Base-by-base conservation (phyloP, 352 stramenopile species). In the Phytophthora foliorum region DNA sequence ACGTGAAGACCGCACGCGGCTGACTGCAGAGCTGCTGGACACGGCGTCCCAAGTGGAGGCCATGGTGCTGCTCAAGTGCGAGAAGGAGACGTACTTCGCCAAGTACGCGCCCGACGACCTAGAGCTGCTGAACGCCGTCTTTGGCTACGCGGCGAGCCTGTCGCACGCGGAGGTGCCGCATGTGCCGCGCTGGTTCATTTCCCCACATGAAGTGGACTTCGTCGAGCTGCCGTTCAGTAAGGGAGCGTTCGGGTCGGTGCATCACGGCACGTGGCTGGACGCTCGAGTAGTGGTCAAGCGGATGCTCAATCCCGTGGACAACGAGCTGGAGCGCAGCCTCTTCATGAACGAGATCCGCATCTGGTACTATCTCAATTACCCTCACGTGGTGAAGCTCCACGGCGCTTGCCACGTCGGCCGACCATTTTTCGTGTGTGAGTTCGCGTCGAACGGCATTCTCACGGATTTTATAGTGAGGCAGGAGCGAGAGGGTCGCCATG, bases 261-360 rank as follows among this genome's bases (percentile, higher is more conserved):
- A 74, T 39, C 70, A 60, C 9, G 74, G 74, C 16, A 74, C 55
- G 49, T 76, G 63, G 69, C 51, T 68, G 9, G 67, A 74, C n/a
- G 50, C 74, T 14, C 51, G 45, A 4, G 58, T 81, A n/a, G 74
- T 79, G 13, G 49, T 81, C 22, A 81, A 81, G 54, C 45, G 41
- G 16, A 67, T 81, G 53, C 41, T 74, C 11, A 57, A 10, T 11
- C 44, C 52, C 8, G 42, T 69, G 34, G 70, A 78, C 19, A 57
- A 36, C 24, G 62, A 59, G n/a, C 14, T 48, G 48, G 55, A 50
- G 16, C 70, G 63, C 21, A 42, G 32, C 8, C 21, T 60, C 16
- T 69, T 73, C 32, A 69, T 69, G 50, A 53, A 63, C 6, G 64
- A 81, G 44, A 64, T 63, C 3, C 22, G 67, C 17, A 71, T 78